Percentiles rank a stretch among this genome's conserved stretches.
These are phyloP conservation scores for Hanseniaspora meyeri DNA, from an alignment of 805 yeast species.

Conservation along the genomic window DNA sequence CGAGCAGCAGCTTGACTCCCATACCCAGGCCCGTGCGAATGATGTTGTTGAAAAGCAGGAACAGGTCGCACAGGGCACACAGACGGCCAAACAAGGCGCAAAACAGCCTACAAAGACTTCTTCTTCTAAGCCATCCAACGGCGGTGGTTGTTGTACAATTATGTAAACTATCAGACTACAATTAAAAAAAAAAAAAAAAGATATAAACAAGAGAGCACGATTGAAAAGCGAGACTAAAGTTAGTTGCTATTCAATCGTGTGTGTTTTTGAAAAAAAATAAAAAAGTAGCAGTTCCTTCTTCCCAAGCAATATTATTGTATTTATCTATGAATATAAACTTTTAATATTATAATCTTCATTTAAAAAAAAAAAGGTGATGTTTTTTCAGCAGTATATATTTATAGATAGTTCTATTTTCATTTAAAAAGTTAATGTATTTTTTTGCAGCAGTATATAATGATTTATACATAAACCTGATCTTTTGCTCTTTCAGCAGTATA, in stretches of 20 bases:
- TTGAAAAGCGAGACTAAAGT: background rate
- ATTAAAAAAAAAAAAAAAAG: background rate
- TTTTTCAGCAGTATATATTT: background rate
- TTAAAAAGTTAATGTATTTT: no score
- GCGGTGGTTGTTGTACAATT: conserved; percentile 17
- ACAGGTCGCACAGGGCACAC: conserved; percentile 14
- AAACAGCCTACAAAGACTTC: conserved; percentile 1
- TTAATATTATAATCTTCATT: no score
- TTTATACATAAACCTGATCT: background rate
- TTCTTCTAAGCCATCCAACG: background rate
- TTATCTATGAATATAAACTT: no score
- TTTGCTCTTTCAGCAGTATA: background rate
- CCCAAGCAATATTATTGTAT: no score
- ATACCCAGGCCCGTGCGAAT: background rate
- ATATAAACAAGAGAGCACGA: background rate
- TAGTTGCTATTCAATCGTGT: background rate
- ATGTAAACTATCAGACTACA: background rate
- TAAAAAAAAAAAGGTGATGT: no score
- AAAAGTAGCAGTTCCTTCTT: no score
- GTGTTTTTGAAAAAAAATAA: background rate
- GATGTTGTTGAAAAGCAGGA: conserved; percentile 8
- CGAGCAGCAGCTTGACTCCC: background rate
- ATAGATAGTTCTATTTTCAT: no score
- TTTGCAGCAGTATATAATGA: background rate
- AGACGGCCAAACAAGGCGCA: background rate